Base-by-base conservation (phyloP, 1,284 basidiomycete genomes). In the Mrakiaceae sp. region DNA sequence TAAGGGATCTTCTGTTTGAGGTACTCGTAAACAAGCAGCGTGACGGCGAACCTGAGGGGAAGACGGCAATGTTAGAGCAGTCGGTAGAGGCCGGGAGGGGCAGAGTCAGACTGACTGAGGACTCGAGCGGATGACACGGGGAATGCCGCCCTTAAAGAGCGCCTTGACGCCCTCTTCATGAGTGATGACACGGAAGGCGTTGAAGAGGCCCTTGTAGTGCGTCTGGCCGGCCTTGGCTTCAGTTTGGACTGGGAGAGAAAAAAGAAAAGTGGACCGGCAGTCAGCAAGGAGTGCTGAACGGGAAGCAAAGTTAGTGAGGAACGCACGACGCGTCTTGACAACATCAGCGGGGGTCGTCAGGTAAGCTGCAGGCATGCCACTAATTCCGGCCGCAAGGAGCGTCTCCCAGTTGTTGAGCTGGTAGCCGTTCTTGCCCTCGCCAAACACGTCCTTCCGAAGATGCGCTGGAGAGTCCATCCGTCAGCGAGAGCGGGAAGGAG, bases 371-470 rank as follows among this genome's bases (percentile, higher is more conserved):
- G 95, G 94, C 91, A 97, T 97, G 70, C 95, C 95, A 67, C 81
- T 78, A 56, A 80, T 71, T 68, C 74, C 89, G 46, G 92, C 92
- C 55, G 89, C 81, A 65, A 83, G 78, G 61, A 98, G 81, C 62
- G 94, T 90, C 80, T 98, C 94, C 58, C 91, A 76, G 78, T 98
- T 97, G 16, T 86, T 85, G 58, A 98, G 81, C 71, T 88, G 86
- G 78, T 98, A 97, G 70, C 92, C 93, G 70, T 93, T 88, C 75
- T 87, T 87, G n/a, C 95, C 95, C 74, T 98, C 95, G 64, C 87
- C 81, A 81, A 98, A 98, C 11, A 97, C 71, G 76, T 98, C 95
- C 77, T 85, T 90, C 82, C 97, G 76, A 27, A 77, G 67, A 68
- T 76, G 75, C 3, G 76, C 75, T 59, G 57, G 46, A 52, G 14